A percentile compares a stretch with the other conserved stretches of the same genome.
These are phyloP conservation scores for Geoglossum cookeanum DNA, from an alignment of 2,329 filamentous ascomycete genomes.

Conservation along the genomic window DNA sequence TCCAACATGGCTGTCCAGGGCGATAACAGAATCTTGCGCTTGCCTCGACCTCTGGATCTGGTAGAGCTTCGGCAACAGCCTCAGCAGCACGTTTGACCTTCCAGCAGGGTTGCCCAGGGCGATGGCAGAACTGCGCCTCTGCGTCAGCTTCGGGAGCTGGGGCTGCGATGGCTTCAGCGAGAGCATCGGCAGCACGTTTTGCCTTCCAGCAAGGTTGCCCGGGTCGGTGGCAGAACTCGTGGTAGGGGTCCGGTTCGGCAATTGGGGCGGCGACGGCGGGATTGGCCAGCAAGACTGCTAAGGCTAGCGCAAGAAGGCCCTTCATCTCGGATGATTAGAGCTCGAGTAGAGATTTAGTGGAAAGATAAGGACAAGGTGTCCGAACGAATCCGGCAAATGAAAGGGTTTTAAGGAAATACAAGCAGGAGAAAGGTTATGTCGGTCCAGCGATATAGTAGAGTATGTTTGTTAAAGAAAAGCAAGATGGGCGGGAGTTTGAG, in stretches of 20 bases:
- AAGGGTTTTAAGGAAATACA: neutral
- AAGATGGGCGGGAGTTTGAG: neutral
- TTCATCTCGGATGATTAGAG: constrained; percentile 16
- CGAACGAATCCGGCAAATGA: neutral
- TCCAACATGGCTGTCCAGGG: constrained; percentile 14
- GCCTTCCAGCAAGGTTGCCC: constrained; percentile 7
- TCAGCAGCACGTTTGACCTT: constrained; percentile 25
- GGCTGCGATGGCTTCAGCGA: constrained; percentile 12
- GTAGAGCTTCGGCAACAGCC: constrained; percentile 14
- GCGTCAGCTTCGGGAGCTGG: constrained; percentile 10
- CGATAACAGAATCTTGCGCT: constrained; percentile 10
- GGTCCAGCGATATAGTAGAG: neutral
- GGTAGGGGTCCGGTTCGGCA: neutral
- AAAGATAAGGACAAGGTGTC: neutral
- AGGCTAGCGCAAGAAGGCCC: constrained; percentile 27
- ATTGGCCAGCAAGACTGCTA: constrained; percentile 23
- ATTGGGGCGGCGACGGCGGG: constrained; percentile 13
- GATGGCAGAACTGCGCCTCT: constrained; percentile 18
- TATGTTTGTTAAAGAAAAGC: neutral
- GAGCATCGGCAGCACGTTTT: constrained; percentile 7
- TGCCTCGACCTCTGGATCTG: constrained; percentile 7
- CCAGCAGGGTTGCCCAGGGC: constrained; percentile 25
- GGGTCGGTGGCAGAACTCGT: constrained; percentile 12
- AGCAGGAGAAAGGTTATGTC: neutral
- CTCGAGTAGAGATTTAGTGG: neutral